Evolutionary conservation across 1,139 yeast genomes (phyloP), one percentile per base, ranked within the genome.

Genomic region (Kodamaea anthophila): DNA sequence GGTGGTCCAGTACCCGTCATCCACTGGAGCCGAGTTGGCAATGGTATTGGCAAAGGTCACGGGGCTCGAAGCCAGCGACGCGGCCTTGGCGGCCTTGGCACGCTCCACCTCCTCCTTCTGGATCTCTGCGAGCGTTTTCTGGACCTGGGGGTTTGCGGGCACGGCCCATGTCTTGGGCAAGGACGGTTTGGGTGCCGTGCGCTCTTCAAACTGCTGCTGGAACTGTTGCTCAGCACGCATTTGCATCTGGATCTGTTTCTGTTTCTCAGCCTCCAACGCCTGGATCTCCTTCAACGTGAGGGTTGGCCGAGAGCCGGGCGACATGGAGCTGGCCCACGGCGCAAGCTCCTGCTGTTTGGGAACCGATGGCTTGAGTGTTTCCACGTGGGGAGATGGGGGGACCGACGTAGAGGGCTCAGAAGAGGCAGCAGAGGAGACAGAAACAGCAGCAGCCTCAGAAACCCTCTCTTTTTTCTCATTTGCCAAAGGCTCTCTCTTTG

Each of bases 261-360:
- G 65, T 37, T 60, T 63, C 26, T 54, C 60, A 25, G 78, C 79
- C 47, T 82, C 93, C 36, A 77, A 54, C 38, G 65, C 71, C 51
- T 81, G 91, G 39, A 84, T 79, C 49, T 84, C 85, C 36, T 75
- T 73, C 41, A 84, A 60, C 1, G 85, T 66, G 36, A 77, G 56
- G n/a, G 66, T 51, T 23, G 80, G 77, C 31, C 65, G 56, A 12
- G 55, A 43, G 9, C 51, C 40, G 10, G 38, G 42, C 13, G 41
- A 23, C 9, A 51, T 34, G 4, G 33, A 16, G 8, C 56, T 42
- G 5, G 81, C 80, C 81, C 81, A 75, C 24, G 82, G 81, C 6
- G 81, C 81, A 35, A 68, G 49, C 31, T 52, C 50, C 35, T 38
- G 48, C 41, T 46, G 49, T 5, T 41, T 25, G 7, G 54, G 46